Percentiles rank a stretch among this genome's conserved stretches.
phyloP scores from a whole-genome alignment of 2,329 filamentous ascomycete genomes.

The Paecilomyces sp. region DNA sequence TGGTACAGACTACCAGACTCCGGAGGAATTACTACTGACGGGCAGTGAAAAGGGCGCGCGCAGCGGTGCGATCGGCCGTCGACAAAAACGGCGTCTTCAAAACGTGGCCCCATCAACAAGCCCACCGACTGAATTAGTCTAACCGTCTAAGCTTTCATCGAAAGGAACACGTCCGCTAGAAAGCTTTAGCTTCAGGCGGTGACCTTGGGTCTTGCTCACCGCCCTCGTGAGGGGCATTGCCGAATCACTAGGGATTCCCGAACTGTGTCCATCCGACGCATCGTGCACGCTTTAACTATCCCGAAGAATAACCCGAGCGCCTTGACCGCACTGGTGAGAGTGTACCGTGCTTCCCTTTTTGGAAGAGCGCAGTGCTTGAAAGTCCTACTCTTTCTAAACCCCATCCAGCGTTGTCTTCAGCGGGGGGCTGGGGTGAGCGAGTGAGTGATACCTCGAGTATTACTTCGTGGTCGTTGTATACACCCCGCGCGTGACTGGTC shows the following conservation, averaged over 20 bases:
- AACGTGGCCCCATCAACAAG: neutral
- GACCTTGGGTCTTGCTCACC: neutral
- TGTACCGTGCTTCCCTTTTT: neutral
- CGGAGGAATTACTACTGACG: neutral
- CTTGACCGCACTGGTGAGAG: neutral
- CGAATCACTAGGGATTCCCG: neutral
- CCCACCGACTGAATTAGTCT: neutral
- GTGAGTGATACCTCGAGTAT: neutral
- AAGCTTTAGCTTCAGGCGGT: neutral
- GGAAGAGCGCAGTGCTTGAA: neutral
- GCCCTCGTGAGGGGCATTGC: slow-evolving; percentile 5
- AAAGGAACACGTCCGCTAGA: neutral
- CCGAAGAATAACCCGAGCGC: neutral
- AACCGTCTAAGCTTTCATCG: neutral
- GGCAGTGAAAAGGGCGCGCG: neutral
- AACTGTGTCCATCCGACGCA: neutral
- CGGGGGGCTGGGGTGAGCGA: neutral
- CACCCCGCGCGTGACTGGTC: neutral
- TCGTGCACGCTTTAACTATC: neutral
- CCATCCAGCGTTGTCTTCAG: neutral
- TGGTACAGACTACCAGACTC: too few species aligned
- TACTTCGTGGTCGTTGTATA: neutral
- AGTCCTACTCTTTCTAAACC: neutral
- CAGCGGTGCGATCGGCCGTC: neutral
- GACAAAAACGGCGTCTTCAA: neutral